Conservation (phyloP, 83 land plant species). For the Larix sibirica region DNA sequence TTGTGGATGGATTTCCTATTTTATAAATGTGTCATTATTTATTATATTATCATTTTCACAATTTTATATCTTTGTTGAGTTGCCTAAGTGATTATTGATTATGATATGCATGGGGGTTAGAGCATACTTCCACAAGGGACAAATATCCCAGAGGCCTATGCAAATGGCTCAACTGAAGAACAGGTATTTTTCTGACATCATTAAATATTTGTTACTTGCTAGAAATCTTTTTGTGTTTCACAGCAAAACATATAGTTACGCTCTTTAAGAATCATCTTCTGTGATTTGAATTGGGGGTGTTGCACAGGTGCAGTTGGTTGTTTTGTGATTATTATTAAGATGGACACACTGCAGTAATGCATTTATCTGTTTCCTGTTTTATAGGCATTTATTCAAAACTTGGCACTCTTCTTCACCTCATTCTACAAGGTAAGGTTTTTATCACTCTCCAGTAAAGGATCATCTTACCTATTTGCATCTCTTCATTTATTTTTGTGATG, state of each 20-base stretch:
- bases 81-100: neutral
- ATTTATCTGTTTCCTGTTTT: conserved; percentile 12
- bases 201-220: neutral
- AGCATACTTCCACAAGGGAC: conserved; percentile 82
- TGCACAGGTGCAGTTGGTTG: neutral
- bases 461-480: neutral
- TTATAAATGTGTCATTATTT: neutral
- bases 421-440: conserved; percentile 78
- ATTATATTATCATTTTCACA: neutral
- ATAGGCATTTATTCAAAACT: conserved; percentile 96
- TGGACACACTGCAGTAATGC: neutral
- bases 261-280: neutral
- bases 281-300: neutral
- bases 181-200: conserved; percentile 51
- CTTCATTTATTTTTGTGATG: neutral
- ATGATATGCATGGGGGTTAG: conserved; percentile 27
- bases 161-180: conserved; percentile 86
- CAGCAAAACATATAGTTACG: neutral
- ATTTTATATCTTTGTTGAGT: neutral
- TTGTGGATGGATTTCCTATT: neutral
- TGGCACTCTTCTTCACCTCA: conserved; percentile 95
- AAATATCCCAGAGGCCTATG: conserved; percentile 91
- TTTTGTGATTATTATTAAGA: neutral
- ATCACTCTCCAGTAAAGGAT: neutral
- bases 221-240: neutral